Evolutionary conservation across 768 basidiomycete species (phyloP).

Genomic region (Boletus tylopilopsis): DNA sequence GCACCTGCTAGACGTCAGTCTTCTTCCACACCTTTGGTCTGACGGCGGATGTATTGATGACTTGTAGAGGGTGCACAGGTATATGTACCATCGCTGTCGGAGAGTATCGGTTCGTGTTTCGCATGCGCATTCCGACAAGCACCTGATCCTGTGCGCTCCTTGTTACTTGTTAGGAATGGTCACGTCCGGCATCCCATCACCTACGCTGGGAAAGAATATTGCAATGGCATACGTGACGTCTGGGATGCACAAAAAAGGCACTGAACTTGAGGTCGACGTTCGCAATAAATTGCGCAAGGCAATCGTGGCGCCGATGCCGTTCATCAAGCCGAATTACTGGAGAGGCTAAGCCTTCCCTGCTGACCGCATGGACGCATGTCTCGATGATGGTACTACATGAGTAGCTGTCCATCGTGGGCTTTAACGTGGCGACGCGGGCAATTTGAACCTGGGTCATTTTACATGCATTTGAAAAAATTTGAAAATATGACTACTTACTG

Average conservation of each 20-base stretch:
- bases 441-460: not conserved
- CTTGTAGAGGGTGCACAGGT: conserved; percentile 74
- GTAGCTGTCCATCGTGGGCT: too few species aligned
- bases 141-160: not conserved
- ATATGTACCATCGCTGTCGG: conserved; percentile 48
- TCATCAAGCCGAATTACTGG: conserved; percentile 79
- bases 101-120: conserved; percentile 54
- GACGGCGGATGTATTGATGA: not conserved
- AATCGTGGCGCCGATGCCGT: conserved; percentile 81
- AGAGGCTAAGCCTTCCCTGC: conserved; percentile 40
- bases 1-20: conserved; percentile 78
- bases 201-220: conserved; percentile 84
- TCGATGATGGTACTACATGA: not conserved
- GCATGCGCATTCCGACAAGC: conserved; percentile 2
- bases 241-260: conserved; percentile 90
- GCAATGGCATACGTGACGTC: conserved; percentile 89
- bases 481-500: too few species aligned
- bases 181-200: conserved; percentile 96
- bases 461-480: too few species aligned
- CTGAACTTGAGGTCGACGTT: conserved; percentile 79
- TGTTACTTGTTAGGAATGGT: conserved; percentile 46
- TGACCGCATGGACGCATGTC: not conserved
- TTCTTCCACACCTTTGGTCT: too few species aligned
- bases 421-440: too few species aligned
- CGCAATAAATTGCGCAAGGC: conserved; percentile 76